Conservation (phyloP, 768 basidiomycete genomes). For the Panaeolus cyanescens region DNA sequence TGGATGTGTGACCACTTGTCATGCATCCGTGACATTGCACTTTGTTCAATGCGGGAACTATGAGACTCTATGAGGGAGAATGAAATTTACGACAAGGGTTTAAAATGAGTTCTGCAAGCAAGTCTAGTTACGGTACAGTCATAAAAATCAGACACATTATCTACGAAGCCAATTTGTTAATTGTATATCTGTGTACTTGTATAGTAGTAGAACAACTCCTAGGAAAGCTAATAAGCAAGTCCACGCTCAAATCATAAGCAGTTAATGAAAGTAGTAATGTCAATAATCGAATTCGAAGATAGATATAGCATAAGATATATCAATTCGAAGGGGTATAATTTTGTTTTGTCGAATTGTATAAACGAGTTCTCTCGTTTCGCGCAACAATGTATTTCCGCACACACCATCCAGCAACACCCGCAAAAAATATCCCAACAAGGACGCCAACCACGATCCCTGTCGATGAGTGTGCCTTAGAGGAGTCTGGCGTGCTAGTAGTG, state of each 20-base stretch:
- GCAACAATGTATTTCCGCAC: conserved; percentile 48
- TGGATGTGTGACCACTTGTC: no score
- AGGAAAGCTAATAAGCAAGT: background rate
- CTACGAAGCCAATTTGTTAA: no score
- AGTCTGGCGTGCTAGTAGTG: conserved; percentile 3
- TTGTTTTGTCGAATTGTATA: background rate
- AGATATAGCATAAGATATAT: background rate
- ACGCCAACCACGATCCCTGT: conserved; percentile 54
- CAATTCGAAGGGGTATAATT: background rate
- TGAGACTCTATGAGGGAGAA: no score
- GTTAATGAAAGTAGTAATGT: background rate
- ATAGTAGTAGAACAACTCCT: background rate
- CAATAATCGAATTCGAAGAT: background rate
- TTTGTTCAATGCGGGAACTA: no score
- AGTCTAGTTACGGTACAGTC: no score
- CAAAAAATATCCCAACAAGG: conserved; percentile 42
- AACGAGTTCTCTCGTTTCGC: conserved; percentile 19
- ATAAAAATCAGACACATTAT: no score
- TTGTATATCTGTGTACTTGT: no score
- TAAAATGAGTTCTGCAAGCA: no score
- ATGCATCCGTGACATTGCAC: no score
- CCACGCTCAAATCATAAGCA: background rate
- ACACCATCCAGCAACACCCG: conserved; percentile 45
- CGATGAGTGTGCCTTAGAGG: conserved; percentile 28
- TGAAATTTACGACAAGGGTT: no score